Base-by-base conservation (phyloP, 768 basidiomycete genomes). In the Boletus fagicola region DNA sequence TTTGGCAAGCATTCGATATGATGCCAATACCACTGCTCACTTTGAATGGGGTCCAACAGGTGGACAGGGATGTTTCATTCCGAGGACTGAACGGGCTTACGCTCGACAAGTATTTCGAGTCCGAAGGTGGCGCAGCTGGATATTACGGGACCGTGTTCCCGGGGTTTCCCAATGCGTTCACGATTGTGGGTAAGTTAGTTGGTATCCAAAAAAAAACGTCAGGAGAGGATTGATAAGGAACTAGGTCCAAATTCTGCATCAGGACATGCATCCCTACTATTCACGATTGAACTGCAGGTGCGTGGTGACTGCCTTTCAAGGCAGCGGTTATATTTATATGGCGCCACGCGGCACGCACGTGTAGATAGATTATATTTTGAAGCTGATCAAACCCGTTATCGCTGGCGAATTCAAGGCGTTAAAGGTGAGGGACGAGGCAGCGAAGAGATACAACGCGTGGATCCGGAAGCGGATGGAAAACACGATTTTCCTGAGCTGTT, bases 61-160 rank as follows among this genome's bases (percentile, higher is more conserved):
- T 51, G n/a, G 26, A 51, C 51, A 28, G 33, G 26, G 18, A 56
- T 16, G n/a, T 33, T 39, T 54, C 26, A 4, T 33, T 54, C 36
- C 53, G 35, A 38, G 36, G 36, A 26, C n/a, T 55, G 22, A 24
- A 31, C 10, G 36, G 36, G 36, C 50, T 53, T 30, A 39, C 26
- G 24, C 48, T 28, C 6, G 24, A 53, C 9, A 24, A 53, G 28
- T 52, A 31, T 53, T 28, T 51, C 10, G n/a, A 28, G 50, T 20
- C 36, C 5, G 28, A 51, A 30, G 50, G 51, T 22, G 35, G 48
- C 10, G 53, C 53, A 16, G 16, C 35, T 52, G 52, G 31, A 78
- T 85, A 85, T 67, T 65, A 80, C 20, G 84, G 86, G 7, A 74
- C 76, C 24, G 77, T 77, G 52, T 70, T 78, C 38, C 83, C 83